Base-by-base conservation (phyloP, 1,284 basidiomycete genomes). In the Rhodotorula sp. region DNA sequence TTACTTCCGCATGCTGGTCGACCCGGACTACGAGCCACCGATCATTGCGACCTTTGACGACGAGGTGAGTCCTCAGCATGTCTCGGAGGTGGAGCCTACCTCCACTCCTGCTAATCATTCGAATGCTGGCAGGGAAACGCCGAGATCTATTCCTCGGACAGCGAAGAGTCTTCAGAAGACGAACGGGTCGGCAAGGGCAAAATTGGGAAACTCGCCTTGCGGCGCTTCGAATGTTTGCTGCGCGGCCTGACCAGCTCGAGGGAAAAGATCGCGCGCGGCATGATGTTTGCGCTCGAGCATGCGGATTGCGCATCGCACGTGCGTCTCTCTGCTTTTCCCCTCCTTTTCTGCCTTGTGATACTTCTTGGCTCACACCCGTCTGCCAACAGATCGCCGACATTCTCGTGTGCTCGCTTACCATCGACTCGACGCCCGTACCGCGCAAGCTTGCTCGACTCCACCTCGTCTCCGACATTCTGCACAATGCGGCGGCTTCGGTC, bases 401-500 rank as follows among this genome's bases (percentile, higher is more conserved):
- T 70, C 90, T 97, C 73, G 87, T 92, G 60, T 84, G 88, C 49
- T 93, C 93, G 6, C 83, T 96, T 7, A 84, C 90, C 42, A 87
- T 95, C 20, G 91, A 93, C 69, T 84, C 86, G 24, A 99, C 96
- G 0, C 89, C 96, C 0, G 90, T 99, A 18, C 95, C 96, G 49
- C 88, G 95, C 74, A 99, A 99, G 80, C 87, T 99, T 60, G 93
- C 96, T 10, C 88, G 96, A 14, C 86, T 99, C 37, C 89, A 97
- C 82, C 86, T 97, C 59, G 91, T 99, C 65, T 97, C 94, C 77
- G 96, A 99, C 79, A 96, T 99, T 72, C 85, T 99, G 42, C 94
- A 98, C 83, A 99, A 99, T 80, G 93, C 92, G 4, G 94, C 93
- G 51, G 84, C 91, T 6, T 85, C 94, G 15, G 71, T 83, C 20